Conservation (phyloP, 1,139 yeast species). For the Kazachstania sp. region DNA sequence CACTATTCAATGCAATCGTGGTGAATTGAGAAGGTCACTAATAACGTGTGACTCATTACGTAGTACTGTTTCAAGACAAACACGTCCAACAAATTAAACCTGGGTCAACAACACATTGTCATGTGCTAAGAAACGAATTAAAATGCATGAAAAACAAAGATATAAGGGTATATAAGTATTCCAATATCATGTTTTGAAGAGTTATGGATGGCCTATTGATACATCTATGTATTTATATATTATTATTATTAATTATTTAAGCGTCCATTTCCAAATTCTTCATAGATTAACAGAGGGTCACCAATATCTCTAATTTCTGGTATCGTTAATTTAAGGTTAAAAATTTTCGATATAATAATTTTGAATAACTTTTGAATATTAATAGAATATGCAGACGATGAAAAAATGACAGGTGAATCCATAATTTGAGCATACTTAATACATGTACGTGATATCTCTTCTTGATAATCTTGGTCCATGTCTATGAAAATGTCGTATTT, state of each 20-base stretch:
- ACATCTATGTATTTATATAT: not conserved
- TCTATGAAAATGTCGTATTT: slow-evolving; percentile 85
- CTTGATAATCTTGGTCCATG: slow-evolving; percentile 71
- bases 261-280: slow-evolving; percentile 23
- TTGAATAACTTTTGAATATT: slow-evolving; percentile 95
- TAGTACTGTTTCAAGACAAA: not conserved
- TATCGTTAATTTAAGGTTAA: slow-evolving; percentile 71
- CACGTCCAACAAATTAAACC: not conserved
- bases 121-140: too few relatives aligned
- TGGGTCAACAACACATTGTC: too few relatives aligned
- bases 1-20: not conserved
- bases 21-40: not conserved
- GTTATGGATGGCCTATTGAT: not conserved
- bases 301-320: slow-evolving; percentile 81
- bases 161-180: not conserved
- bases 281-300: slow-evolving; percentile 82
- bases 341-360: slow-evolving; percentile 81
- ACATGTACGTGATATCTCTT: slow-evolving; percentile 77
- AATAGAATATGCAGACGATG: slow-evolving; percentile 87
- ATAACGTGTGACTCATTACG: not conserved
- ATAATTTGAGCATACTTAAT: slow-evolving; percentile 82
- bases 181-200: not conserved
- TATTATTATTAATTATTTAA: not conserved
- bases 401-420: slow-evolving; percentile 86
- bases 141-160: too few relatives aligned